A percentile compares a stretch with the other conserved stretches of the same genome.
Conservation (phyloP, 306 rosid species). For the Argentina anserina region DNA sequence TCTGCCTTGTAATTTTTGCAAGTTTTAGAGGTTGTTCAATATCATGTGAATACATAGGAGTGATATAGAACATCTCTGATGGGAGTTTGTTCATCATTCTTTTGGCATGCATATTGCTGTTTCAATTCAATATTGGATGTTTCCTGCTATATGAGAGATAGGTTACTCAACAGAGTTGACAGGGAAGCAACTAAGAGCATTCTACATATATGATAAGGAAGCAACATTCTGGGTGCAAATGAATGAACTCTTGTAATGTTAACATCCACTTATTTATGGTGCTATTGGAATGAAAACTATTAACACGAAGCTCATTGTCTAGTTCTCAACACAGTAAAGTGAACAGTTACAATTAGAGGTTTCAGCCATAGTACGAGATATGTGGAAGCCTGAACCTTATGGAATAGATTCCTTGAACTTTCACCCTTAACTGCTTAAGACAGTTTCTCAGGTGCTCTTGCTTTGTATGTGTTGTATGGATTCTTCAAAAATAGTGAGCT, state of each 20-base stretch:
- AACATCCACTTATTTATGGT: background rate
- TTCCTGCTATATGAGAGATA: background rate
- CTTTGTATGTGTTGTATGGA: background rate
- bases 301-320: background rate
- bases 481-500: background rate
- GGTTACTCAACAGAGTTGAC: background rate
- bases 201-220: too few relatives aligned
- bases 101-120: background rate
- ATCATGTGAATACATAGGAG: too few relatives aligned
- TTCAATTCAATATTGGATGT: background rate
- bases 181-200: background rate
- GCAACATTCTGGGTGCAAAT: background rate
- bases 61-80: too few relatives aligned
- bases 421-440: background rate
- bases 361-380: background rate
- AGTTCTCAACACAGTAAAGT: background rate
- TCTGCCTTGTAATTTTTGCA: background rate
- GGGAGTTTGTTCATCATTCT: background rate
- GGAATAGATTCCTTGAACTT: conserved; percentile 5
- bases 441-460: background rate
- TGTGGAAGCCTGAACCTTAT: background rate
- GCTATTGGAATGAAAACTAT: background rate
- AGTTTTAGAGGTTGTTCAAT: background rate
- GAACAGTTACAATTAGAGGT: background rate
- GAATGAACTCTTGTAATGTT: background rate